Evolutionary conservation across 2,329 filamentous ascomycete species (phyloP).

Genomic region (Metarhizium guizhouense): DNA sequence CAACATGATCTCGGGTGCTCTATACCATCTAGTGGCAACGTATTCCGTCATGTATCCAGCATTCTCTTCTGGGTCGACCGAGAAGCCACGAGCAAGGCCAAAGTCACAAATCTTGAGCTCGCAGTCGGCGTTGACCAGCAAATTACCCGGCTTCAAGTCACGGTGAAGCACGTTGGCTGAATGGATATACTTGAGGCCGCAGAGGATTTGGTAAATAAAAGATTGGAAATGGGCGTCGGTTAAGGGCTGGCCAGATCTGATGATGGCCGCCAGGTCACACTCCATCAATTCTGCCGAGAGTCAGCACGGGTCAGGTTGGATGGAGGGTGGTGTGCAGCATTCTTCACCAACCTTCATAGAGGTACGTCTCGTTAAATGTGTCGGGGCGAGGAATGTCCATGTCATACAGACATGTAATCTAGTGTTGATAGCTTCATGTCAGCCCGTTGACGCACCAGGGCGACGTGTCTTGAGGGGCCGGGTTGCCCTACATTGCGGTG

Average conservation of each 20-base stretch:
- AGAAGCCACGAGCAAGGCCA: constrained; percentile 91
- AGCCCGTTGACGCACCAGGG: background rate
- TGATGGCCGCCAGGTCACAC: constrained; percentile 95
- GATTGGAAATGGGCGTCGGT: constrained; percentile 99
- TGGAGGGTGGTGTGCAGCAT: too few relatives aligned
- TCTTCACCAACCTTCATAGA: constrained; percentile 74
- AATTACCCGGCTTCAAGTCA: constrained; percentile 92
- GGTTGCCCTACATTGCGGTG: constrained; percentile 64
- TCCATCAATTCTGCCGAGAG: constrained; percentile 80
- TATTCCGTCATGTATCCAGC: constrained; percentile 99
- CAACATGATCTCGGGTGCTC: constrained; percentile 96
- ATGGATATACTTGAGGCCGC: constrained; percentile 97
- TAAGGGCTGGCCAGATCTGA: constrained; percentile 90
- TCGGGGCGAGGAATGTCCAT: constrained; percentile 98
- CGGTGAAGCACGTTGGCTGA: constrained; percentile 96
- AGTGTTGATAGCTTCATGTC: background rate
- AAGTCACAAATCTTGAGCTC: constrained; percentile 99
- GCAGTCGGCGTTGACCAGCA: constrained; percentile 97
- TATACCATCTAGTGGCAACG: constrained; percentile 92
- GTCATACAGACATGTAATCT: constrained; percentile 99
- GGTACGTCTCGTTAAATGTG: constrained; percentile 98
- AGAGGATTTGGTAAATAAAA: constrained; percentile 99
- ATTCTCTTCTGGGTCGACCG: constrained; percentile 94
- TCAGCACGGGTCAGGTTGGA: background rate
- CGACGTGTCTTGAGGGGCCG: background rate